phyloP scores from a whole-genome alignment of 257 asterid genomes.

The Forsythia viridissima region DNA sequence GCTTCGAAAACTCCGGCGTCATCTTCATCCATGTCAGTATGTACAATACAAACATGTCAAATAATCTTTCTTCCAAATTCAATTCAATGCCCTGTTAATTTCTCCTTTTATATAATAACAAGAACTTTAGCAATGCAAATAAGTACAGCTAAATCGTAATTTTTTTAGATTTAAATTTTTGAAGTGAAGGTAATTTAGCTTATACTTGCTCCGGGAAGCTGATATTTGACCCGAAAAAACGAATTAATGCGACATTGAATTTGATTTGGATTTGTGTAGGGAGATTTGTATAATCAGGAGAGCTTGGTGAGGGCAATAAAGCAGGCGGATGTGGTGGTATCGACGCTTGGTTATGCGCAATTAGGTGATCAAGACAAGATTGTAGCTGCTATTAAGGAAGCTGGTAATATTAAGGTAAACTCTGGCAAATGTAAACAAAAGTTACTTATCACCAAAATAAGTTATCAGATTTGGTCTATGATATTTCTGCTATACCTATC shows the following conservation, averaged over 20 bases:
- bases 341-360: slow-evolving; percentile 47
- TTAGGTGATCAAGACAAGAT: slow-evolving; percentile 51
- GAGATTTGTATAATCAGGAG: slow-evolving; percentile 53
- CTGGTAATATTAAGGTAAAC: slow-evolving; percentile 55
- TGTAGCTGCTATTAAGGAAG: slow-evolving; percentile 54
- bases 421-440: slow-evolving; percentile 2
- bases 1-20: slow-evolving; percentile 48
- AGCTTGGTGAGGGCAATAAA: slow-evolving; percentile 58
- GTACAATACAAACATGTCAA: slow-evolving; percentile 21
- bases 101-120: neutral
- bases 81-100: neutral
- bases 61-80: neutral
- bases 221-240: neutral
- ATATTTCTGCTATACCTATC: too few relatives aligned
- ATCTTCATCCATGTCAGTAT: slow-evolving; percentile 33
- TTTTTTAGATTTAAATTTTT: neutral
- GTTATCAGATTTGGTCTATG: neutral
- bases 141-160: neutral
- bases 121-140: neutral
- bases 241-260: neutral
- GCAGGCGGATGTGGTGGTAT: slow-evolving; percentile 69
- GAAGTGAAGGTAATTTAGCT: neutral
- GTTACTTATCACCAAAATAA: neutral
- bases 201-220: neutral
- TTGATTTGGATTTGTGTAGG: slow-evolving; percentile 29